These are phyloP conservation scores for Ceratocystis ficicola DNA, from an alignment of 2,329 filamentous ascomycete genomes.

Conservation along the genomic window DNA sequence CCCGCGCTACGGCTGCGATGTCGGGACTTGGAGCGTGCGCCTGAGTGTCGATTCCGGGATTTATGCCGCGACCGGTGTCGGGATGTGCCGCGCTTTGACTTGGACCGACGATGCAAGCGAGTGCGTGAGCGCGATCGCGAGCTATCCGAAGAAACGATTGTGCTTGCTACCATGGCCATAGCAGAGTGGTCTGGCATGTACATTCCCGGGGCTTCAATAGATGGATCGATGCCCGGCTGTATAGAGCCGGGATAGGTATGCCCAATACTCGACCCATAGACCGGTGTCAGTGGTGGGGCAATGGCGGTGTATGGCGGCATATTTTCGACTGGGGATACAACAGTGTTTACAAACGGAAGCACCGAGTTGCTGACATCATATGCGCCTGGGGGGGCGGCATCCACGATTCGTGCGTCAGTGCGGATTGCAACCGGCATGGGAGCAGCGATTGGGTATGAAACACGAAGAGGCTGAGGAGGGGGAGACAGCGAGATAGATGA, in stretches of 20 bases:
- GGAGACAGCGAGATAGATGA: not conserved
- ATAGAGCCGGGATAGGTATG: not conserved
- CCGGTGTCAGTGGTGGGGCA: not conserved
- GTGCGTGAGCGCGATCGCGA: conserved; percentile 17
- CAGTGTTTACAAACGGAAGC: conserved; percentile 28
- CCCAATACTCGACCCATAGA: not conserved
- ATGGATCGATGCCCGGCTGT: not conserved
- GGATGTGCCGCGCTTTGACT: conserved; percentile 11
- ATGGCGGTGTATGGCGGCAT: not conserved
- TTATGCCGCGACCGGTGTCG: conserved; percentile 15
- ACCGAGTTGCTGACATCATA: conserved; percentile 23
- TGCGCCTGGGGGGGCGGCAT: conserved; percentile 12
- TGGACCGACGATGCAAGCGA: conserved; percentile 2
- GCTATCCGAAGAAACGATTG: not conserved
- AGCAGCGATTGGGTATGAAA: conserved; percentile 18
- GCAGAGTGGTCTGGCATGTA: not conserved
- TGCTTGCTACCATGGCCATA: not conserved
- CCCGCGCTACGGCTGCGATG: conserved; percentile 3
- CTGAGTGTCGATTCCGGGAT: conserved; percentile 10
- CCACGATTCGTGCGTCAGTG: conserved; percentile 17
- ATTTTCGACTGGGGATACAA: conserved; percentile 26
- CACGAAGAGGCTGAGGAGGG: conserved; percentile 9
- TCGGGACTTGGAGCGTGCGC: not conserved
- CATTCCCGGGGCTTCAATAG: not conserved
- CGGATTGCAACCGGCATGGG: conserved; percentile 17